phyloP scores from a whole-genome alignment of 1,284 basidiomycete genomes.

The Cutaneotrichosporon mucoides region DNA sequence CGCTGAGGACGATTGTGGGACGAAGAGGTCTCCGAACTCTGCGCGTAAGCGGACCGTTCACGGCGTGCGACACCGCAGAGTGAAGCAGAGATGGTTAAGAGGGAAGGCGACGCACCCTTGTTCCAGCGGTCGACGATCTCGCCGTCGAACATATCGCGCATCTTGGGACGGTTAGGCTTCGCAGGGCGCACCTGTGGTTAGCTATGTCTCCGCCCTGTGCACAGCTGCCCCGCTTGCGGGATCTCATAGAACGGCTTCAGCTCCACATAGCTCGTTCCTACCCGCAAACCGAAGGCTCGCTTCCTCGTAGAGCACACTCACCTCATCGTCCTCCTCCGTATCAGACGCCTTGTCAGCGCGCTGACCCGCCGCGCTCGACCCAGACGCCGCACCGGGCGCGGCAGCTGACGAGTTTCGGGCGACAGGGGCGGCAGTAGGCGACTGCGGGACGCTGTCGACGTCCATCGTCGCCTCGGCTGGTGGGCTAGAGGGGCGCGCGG shows the following conservation, averaged over 20 bases:
- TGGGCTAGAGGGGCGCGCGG: constrained; percentile 14
- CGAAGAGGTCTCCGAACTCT: constrained; percentile 41
- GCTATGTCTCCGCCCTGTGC: too few relatives aligned
- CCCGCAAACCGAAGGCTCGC: too few relatives aligned
- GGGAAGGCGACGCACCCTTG: constrained; percentile 22
- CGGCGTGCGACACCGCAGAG: too few relatives aligned
- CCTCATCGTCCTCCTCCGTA: background rate
- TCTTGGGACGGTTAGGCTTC: constrained; percentile 4
- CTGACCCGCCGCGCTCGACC: background rate
- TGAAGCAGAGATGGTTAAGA: too few relatives aligned
- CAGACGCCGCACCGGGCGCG: too few relatives aligned
- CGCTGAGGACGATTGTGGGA: background rate
- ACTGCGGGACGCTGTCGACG: constrained; percentile 7
- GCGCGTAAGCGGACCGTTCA: constrained; percentile 5
- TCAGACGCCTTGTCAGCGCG: background rate
- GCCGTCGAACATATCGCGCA: constrained; percentile 28
- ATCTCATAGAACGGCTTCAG: too few relatives aligned
- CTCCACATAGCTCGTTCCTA: too few relatives aligned
- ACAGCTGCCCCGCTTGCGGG: too few relatives aligned
- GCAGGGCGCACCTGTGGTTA: constrained; percentile 1
- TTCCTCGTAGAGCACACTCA: too few relatives aligned
- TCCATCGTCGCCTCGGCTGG: constrained; percentile 1
- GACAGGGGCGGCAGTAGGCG: background rate
- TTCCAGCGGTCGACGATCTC: constrained; percentile 43
- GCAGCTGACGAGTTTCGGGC: too few relatives aligned